These are phyloP conservation scores for Agrocybe pediades DNA, from an alignment of 768 basidiomycete genomes.

Conservation along the genomic window DNA sequence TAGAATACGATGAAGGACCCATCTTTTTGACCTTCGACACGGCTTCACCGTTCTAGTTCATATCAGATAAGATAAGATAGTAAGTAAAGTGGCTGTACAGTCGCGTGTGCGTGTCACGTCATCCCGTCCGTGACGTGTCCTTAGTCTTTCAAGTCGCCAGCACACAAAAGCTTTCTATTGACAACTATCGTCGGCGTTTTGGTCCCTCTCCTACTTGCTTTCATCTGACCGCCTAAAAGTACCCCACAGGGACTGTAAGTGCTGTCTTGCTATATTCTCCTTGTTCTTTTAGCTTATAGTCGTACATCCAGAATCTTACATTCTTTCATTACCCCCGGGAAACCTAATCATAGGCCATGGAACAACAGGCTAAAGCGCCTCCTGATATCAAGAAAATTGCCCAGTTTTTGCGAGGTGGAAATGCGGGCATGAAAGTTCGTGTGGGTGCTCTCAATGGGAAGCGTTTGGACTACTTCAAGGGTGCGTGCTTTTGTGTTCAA, in stretches of 20 bases:
- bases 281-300: background rate
- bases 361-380: constrained; percentile 81
- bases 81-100: constrained; percentile 3
- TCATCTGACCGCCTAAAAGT: constrained; percentile 1
- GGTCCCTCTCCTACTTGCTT: background rate
- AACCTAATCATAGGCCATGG: constrained; percentile 35
- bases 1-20: background rate
- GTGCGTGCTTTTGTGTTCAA: constrained; percentile 40
- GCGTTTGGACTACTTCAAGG: constrained; percentile 97
- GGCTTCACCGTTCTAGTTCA: background rate
- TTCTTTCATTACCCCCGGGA: background rate
- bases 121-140: constrained; percentile 20
- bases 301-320: background rate
- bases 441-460: constrained; percentile 93
- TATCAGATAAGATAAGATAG: background rate
- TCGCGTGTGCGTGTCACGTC: constrained; percentile 7
- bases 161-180: constrained; percentile 13
- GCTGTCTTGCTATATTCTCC: background rate
- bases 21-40: too few species aligned
- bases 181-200: background rate
- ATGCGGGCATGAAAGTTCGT: constrained; percentile 84
- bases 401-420: constrained; percentile 84
- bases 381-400: constrained; percentile 81
- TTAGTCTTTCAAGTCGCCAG: constrained; percentile 18
- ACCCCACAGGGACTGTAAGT: background rate